A percentile compares a stretch with the other conserved stretches of the same genome.
Evolutionary conservation across 345 rosid species (phyloP).

Genomic region (Zanthoxylum bungeanum): DNA sequence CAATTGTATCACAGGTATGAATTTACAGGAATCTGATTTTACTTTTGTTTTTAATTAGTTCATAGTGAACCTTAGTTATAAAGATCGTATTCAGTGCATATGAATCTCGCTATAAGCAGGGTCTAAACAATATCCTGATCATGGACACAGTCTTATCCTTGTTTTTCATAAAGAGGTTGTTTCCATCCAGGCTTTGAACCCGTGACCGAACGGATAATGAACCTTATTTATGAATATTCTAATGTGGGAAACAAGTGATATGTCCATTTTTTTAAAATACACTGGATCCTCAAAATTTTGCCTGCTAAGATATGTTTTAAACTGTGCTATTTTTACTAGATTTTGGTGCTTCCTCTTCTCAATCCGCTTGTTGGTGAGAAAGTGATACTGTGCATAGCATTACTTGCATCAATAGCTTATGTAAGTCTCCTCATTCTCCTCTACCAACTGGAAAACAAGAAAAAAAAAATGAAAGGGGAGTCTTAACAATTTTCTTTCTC

Average conservation of each 20-base stretch:
- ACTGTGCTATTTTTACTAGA: constrained; percentile 22
- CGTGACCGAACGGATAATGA: too few relatives aligned
- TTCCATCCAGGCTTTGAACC: too few relatives aligned
- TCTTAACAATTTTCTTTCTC: background rate
- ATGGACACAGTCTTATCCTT: too few relatives aligned
- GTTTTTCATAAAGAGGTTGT: too few relatives aligned
- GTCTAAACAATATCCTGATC: too few relatives aligned
- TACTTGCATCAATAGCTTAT: constrained; percentile 52
- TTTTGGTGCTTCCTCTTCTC: constrained; percentile 46
- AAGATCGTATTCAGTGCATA: too few relatives aligned
- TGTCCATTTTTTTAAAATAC: too few relatives aligned
- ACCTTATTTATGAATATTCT: background rate
- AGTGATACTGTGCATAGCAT: constrained; percentile 36
- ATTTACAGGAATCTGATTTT: background rate
- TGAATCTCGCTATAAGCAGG: too few relatives aligned
- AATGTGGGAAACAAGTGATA: background rate
- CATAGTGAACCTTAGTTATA: background rate
- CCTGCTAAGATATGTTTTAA: background rate
- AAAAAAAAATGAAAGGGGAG: background rate
- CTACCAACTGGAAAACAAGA: background rate
- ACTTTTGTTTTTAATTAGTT: background rate
- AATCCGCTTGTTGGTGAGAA: constrained; percentile 51
- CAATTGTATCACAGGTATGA: constrained; percentile 46
- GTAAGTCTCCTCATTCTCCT: constrained; percentile 26
- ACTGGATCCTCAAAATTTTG: background rate